phyloP scores from a whole-genome alignment of 2,329 filamentous ascomycete genomes.

The Chaetomiaceae sp. region DNA sequence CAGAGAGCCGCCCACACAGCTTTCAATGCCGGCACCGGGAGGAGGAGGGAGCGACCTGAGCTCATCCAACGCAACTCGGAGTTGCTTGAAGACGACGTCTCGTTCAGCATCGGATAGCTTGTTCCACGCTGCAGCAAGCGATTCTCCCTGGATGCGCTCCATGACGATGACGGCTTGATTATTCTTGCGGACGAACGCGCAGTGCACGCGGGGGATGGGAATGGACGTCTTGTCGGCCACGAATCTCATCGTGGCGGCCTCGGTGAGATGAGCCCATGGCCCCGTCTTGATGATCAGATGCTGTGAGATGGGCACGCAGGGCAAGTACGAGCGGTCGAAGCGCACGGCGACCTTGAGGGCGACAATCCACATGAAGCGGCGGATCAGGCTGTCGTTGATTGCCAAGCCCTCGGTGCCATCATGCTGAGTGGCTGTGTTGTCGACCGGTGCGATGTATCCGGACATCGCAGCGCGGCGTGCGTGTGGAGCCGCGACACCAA shows the following conservation, averaged over 20 bases:
- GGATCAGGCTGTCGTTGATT: neutral
- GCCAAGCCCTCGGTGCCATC: slow-evolving; percentile 1
- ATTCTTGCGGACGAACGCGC: slow-evolving; percentile 36
- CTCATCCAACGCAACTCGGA: neutral
- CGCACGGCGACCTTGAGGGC: neutral
- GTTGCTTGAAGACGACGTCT: neutral
- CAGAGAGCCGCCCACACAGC: slow-evolving; percentile 5
- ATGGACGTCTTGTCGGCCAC: slow-evolving; percentile 20
- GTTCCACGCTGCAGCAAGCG: slow-evolving; percentile 17
- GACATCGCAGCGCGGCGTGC: no score
- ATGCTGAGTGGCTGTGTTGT: slow-evolving; percentile 5
- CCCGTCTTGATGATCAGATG: slow-evolving; percentile 1
- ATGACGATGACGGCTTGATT: slow-evolving; percentile 42
- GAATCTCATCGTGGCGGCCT: slow-evolving; percentile 1
- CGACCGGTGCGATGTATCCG: neutral
- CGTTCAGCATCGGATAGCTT: neutral
- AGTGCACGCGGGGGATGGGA: slow-evolving; percentile 40
- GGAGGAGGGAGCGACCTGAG: slow-evolving; percentile 1
- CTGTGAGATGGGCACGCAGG: slow-evolving; percentile 4
- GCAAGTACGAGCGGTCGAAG: neutral
- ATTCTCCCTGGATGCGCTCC: slow-evolving; percentile 29
- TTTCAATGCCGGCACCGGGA: neutral
- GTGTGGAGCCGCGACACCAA: no score
- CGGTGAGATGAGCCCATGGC: slow-evolving; percentile 4
- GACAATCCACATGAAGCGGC: neutral